These are phyloP conservation scores for Postia placenta DNA, from an alignment of 768 basidiomycete species.

Conservation along the genomic window DNA sequence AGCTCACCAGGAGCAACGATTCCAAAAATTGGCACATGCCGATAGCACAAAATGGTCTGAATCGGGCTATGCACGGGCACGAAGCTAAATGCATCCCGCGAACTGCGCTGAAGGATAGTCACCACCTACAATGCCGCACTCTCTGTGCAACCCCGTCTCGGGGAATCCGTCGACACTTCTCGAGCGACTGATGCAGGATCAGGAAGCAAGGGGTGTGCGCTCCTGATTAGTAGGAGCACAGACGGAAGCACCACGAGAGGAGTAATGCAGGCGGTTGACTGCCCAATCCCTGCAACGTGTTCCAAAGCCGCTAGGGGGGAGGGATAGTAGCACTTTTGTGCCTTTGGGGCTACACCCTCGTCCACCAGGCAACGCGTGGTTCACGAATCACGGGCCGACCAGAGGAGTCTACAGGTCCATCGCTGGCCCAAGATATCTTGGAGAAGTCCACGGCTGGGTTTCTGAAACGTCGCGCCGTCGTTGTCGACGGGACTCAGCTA, in stretches of 20 bases:
- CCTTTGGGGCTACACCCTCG: not conserved
- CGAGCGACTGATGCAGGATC: not conserved
- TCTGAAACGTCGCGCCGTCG: slow-evolving; percentile 7
- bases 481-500: slow-evolving; percentile 3
- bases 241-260: not conserved
- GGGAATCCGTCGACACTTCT: not conserved
- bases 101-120: slow-evolving; percentile 11
- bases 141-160: not conserved
- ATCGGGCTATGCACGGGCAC: slow-evolving; percentile 11
- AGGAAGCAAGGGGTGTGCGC: not conserved
- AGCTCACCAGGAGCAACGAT: not conserved
- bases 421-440: not conserved
- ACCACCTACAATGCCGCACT: not conserved
- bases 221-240: not conserved
- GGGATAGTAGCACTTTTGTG: not conserved
- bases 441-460: not conserved
- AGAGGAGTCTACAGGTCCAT: not conserved
- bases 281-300: slow-evolving; percentile 8
- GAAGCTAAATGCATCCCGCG: slow-evolving; percentile 9
- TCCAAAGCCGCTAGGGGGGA: slow-evolving; percentile 4
- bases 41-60: slow-evolving; percentile 13
- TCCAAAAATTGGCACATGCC: not conserved
- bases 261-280: not conserved
- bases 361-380: too few relatives aligned
- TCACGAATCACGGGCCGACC: too few relatives aligned